Evolutionary conservation across 495 filamentous ascomycete genomes (phyloP).

Genomic region (Apiosordaria backusii): DNA sequence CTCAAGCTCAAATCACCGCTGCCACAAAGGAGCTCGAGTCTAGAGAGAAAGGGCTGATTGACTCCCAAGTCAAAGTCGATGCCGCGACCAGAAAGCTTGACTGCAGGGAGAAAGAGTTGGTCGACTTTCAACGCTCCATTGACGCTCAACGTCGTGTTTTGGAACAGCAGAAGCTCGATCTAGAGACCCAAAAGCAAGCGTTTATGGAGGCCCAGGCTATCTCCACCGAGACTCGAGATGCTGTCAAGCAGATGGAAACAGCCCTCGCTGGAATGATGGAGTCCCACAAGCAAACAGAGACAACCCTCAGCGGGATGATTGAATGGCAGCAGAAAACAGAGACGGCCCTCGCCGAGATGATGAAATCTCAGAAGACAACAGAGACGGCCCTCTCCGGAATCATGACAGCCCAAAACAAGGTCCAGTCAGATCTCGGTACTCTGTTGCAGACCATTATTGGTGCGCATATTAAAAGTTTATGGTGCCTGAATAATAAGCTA

Average conservation of each 20-base stretch:
- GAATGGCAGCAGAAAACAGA: too few species aligned
- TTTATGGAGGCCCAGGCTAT: neutral
- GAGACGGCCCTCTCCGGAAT: neutral
- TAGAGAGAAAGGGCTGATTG: neutral
- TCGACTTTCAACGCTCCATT: neutral
- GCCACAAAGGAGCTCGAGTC: neutral
- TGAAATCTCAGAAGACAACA: too few species aligned
- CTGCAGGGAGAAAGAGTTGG: neutral
- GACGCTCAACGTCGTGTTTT: neutral
- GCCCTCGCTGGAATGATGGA: neutral
- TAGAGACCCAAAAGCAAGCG: neutral
- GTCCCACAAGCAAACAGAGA: too few species aligned
- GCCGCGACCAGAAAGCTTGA: neutral
- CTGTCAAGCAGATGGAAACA: neutral
- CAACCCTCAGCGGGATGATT: too few species aligned
- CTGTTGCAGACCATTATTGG: neutral
- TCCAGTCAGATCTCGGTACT: neutral
- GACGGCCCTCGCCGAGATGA: too few species aligned
- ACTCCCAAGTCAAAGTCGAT: neutral
- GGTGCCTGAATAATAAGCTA: too few species aligned
- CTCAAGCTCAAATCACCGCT: neutral
- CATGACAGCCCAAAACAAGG: neutral
- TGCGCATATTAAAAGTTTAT: neutral
- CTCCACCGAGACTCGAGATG: neutral
- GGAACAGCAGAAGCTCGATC: neutral